These are phyloP conservation scores for Suillus cothurnatus DNA, from an alignment of 768 basidiomycete genomes.

Conservation along the genomic window DNA sequence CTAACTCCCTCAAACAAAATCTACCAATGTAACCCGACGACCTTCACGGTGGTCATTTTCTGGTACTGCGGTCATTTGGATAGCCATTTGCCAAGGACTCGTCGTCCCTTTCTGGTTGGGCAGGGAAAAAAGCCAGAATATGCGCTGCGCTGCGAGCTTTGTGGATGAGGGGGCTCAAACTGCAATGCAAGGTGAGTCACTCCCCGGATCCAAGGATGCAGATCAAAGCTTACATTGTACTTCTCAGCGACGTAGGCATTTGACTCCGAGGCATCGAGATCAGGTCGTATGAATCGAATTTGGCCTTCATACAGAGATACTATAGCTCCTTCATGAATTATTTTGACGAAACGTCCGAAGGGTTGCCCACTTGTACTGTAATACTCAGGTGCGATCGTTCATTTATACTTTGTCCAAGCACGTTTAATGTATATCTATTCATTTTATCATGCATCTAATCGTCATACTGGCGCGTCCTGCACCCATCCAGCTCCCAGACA, in stretches of 20 bases:
- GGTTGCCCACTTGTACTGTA: too few species aligned
- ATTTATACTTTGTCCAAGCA: too few species aligned
- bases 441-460: too few species aligned
- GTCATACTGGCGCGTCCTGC: too few species aligned
- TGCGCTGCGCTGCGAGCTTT: slow-evolving; percentile 26
- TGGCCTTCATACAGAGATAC: slow-evolving; percentile 30
- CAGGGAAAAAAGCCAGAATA: slow-evolving; percentile 30
- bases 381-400: too few species aligned
- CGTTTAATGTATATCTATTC: too few species aligned
- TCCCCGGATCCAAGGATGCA: neutral
- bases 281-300: slow-evolving; percentile 27
- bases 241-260: slow-evolving; percentile 19
- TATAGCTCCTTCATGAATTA: slow-evolving; percentile 29
- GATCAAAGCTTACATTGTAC: slow-evolving; percentile 20
- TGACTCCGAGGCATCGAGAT: slow-evolving; percentile 20
- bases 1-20: neutral
- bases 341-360: slow-evolving; percentile 29
- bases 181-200: slow-evolving; percentile 8
- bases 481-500: too few species aligned
- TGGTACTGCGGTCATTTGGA: neutral
- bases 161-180: slow-evolving; percentile 22
- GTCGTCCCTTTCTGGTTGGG: slow-evolving; percentile 6
- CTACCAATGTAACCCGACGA: slow-evolving; percentile 22
- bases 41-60: slow-evolving; percentile 17
- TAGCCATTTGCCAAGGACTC: neutral